Evolutionary conservation across 1,284 basidiomycete species (phyloP).

Genomic region (Trametes sp.): DNA sequence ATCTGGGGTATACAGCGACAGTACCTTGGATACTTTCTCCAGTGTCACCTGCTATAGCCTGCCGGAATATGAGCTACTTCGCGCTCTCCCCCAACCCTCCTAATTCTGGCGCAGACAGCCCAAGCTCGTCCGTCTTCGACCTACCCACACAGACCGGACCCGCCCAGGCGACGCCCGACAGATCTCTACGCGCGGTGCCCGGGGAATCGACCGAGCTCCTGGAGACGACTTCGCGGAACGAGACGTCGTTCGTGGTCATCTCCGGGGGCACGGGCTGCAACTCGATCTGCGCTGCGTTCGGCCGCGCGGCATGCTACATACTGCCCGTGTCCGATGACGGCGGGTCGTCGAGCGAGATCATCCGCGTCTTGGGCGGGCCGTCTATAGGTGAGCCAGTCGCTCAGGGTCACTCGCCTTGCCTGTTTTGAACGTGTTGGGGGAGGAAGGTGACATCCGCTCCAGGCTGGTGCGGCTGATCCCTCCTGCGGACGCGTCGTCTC

Average conservation of each 20-base stretch:
- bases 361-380: conserved; percentile 83
- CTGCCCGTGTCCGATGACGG: conserved; percentile 89
- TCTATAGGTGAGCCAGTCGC: conserved; percentile 65
- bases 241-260: conserved; percentile 64
- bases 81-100: conserved; percentile 29
- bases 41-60: background rate
- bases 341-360: conserved; percentile 86
- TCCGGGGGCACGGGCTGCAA: conserved; percentile 89
- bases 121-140: conserved; percentile 76
- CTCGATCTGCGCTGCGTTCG: conserved; percentile 79
- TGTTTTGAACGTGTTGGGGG: background rate
- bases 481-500: conserved; percentile 59
- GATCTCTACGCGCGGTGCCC: background rate
- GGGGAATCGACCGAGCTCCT: conserved; percentile 15
- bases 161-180: conserved; percentile 13
- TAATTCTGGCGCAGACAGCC: conserved; percentile 50
- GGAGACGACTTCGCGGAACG: background rate
- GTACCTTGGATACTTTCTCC: background rate
- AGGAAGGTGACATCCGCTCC: conserved; percentile 82
- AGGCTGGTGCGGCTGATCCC: conserved; percentile 85
- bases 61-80: conserved; percentile 32
- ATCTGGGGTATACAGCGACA: background rate
- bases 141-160: conserved; percentile 56
- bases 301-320: conserved; percentile 68
- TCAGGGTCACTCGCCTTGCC: background rate